phyloP scores from a whole-genome alignment of 1,284 basidiomycete species.

The Mycosarcoma mackinlayi region DNA sequence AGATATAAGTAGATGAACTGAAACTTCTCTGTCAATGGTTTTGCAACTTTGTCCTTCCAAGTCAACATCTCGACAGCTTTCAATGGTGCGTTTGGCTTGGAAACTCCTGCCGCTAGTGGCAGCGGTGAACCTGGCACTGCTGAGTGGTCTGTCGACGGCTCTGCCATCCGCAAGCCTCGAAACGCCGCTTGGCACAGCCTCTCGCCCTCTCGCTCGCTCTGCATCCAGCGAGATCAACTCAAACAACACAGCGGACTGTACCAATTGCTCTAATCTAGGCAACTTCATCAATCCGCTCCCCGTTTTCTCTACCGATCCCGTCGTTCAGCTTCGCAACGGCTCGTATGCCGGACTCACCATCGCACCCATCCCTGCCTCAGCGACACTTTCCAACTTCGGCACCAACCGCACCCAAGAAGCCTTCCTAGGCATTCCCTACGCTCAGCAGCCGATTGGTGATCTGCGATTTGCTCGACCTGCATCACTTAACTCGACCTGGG shows the following conservation, averaged over 20 bases:
- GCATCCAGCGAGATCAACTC: slow-evolving; percentile 14
- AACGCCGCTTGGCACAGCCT: not conserved
- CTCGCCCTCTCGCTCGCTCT: not conserved
- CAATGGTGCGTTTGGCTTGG: not conserved
- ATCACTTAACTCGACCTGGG: slow-evolving; percentile 19
- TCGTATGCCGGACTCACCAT: slow-evolving; percentile 38
- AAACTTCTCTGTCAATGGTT: not conserved
- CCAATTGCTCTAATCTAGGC: slow-evolving; percentile 43
- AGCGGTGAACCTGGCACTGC: not conserved
- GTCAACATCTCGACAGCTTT: not conserved
- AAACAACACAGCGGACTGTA: slow-evolving; percentile 35
- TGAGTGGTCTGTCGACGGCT: not conserved
- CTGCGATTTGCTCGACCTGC: slow-evolving; percentile 18
- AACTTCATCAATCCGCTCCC: slow-evolving; percentile 36
- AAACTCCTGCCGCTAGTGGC: not conserved
- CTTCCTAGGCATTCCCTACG: slow-evolving; percentile 46
- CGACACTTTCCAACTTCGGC: slow-evolving; percentile 28
- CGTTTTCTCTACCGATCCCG: slow-evolving; percentile 19
- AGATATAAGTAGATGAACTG: slow-evolving; percentile 1
- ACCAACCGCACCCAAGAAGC: slow-evolving; percentile 22
- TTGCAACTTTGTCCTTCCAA: not conserved
- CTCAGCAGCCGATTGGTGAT: slow-evolving; percentile 23
- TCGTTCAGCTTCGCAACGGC: slow-evolving; percentile 24
- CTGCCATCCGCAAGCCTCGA: not conserved
- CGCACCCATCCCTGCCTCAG: slow-evolving; percentile 10